Conservation (phyloP, 1,284 basidiomycete species). For the Trametes pubescens region DNA sequence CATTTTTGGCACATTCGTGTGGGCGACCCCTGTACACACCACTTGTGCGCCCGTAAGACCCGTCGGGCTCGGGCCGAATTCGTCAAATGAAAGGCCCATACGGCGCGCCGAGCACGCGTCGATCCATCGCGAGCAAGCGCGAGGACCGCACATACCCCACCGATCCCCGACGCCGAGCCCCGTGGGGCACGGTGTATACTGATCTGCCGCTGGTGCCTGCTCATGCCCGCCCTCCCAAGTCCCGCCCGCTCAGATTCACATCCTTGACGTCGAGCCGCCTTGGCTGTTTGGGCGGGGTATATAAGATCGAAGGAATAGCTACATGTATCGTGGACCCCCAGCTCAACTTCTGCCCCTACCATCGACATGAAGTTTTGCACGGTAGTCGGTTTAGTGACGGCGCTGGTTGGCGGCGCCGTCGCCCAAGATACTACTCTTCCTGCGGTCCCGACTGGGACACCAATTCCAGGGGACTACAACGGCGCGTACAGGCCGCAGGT, state of each 20-base stretch:
- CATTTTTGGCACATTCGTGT: not conserved
- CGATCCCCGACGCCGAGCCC: constrained; percentile 7
- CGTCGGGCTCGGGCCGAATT: not conserved
- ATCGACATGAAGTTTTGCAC: not conserved
- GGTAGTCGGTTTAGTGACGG: not conserved
- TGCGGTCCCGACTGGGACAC: constrained; percentile 6
- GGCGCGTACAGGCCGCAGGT: constrained; percentile 21
- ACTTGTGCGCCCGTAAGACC: too few relatives aligned
- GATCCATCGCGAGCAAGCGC: not conserved
- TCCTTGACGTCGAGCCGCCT: constrained; percentile 4
- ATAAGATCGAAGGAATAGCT: not conserved
- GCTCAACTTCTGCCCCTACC: too few relatives aligned
- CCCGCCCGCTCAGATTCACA: not conserved
- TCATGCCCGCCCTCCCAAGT: not conserved
- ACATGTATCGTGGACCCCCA: not conserved
- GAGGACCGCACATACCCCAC: constrained; percentile 5
- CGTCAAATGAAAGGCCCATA: not conserved
- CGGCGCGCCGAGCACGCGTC: not conserved
- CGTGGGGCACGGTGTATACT: not conserved
- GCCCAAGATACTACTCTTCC: constrained; percentile 1
- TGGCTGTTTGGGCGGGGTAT: not conserved
- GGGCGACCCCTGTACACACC: not conserved
- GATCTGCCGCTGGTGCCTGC: not conserved
- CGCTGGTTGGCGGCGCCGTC: not conserved
- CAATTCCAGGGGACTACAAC: constrained; percentile 10